These are phyloP conservation scores for Zygotorulaspora danielsina DNA, from an alignment of 805 yeast genomes.

Conservation along the genomic window DNA sequence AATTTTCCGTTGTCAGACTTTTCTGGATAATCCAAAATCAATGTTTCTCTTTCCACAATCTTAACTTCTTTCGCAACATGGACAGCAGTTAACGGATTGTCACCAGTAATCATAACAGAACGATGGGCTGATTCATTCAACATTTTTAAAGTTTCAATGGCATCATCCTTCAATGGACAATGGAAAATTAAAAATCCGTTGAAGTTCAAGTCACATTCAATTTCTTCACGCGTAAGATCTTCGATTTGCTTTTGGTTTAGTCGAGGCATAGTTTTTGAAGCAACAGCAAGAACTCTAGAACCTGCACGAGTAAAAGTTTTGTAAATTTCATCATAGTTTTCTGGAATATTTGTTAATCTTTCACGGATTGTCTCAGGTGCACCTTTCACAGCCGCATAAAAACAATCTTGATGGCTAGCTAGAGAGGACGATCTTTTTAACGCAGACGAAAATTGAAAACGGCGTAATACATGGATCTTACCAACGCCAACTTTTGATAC, in stretches of 20 bases:
- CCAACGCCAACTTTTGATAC: conserved; percentile 46
- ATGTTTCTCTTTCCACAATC: conserved; percentile 76
- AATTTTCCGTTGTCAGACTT: conserved; percentile 49
- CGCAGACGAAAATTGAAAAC: conserved; percentile 96
- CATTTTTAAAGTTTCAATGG: conserved; percentile 85
- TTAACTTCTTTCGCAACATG: conserved; percentile 94
- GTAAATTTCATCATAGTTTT: conserved; percentile 74
- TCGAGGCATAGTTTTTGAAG: conserved; percentile 66
- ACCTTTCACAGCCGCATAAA: conserved; percentile 87
- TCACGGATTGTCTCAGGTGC: conserved; percentile 93
- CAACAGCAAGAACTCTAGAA: conserved; percentile 93
- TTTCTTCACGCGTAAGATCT: conserved; percentile 64
- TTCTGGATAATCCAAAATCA: conserved; percentile 83
- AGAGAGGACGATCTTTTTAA: conserved; percentile 91
- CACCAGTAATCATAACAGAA: conserved; percentile 97
- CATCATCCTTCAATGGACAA: conserved; percentile 93
- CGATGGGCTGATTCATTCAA: conserved; percentile 93
- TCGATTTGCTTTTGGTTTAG: conserved; percentile 48
- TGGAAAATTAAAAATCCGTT: conserved; percentile 96
- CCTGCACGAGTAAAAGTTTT: conserved; percentile 93
- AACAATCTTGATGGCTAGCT: conserved; percentile 52
- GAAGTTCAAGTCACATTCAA: conserved; percentile 71
- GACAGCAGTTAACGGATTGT: conserved; percentile 95
- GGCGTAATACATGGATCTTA: conserved; percentile 71
- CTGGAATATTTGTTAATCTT: conserved; percentile 70